Percentiles rank a stretch among this genome's conserved stretches.
Conservation (phyloP, 495 filamentous ascomycete genomes). For the Penicillium canariense region DNA sequence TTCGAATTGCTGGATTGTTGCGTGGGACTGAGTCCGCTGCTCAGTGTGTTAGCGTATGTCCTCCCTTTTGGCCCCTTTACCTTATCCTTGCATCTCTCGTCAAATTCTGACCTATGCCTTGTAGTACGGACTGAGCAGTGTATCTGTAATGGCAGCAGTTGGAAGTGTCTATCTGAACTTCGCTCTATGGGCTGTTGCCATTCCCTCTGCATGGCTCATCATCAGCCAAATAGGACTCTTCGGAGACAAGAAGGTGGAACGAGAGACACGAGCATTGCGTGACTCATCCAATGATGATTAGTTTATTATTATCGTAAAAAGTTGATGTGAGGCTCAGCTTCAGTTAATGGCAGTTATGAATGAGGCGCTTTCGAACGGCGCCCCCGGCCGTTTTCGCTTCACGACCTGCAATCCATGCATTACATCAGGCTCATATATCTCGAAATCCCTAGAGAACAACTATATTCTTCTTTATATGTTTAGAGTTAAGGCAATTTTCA, state of each 20-base stretch:
- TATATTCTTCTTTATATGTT: no score
- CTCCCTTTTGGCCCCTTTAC: not conserved
- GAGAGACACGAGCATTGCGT: conserved; percentile 24
- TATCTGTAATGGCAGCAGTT: conserved; percentile 56
- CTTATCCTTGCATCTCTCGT: not conserved
- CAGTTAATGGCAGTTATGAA: no score
- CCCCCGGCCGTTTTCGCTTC: no score
- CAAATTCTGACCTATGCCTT: conserved; percentile 4
- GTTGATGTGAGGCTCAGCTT: not conserved
- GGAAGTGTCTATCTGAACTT: conserved; percentile 64
- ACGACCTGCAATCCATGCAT: no score
- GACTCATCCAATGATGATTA: conserved; percentile 14
- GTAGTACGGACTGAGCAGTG: conserved; percentile 54
- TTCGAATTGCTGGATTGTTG: conserved; percentile 59
- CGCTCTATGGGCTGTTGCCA: conserved; percentile 55
- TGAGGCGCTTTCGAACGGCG: no score
- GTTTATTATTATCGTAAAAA: not conserved
- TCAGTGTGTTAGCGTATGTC: conserved; percentile 54
- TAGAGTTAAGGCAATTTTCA: no score
- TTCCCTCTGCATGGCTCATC: conserved; percentile 59
- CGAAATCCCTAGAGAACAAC: no score
- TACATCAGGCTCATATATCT: no score
- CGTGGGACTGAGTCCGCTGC: conserved; percentile 61
- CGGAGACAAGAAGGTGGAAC: conserved; percentile 36
- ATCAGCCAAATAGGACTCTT: conserved; percentile 50